Evolutionary conservation across 257 asterid species (phyloP).

Genomic region (Solanum lignicaule): DNA sequence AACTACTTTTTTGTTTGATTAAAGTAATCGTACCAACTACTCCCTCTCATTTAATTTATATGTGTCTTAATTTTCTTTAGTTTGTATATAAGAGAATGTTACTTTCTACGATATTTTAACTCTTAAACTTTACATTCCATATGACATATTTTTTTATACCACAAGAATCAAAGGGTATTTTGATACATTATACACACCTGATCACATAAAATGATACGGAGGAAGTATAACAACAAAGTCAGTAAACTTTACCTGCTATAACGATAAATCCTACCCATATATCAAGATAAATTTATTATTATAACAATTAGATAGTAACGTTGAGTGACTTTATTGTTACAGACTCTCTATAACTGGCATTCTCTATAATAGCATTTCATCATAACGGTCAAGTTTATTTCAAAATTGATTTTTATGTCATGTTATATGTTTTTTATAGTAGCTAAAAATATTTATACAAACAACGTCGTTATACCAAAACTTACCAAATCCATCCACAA

Average conservation of each 20-base stretch:
- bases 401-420: accelerated
- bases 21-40: too few relatives aligned
- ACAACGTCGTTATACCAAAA: neutral
- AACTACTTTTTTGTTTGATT: too few relatives aligned
- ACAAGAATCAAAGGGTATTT: neutral
- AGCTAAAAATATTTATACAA: neutral
- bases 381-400: neutral
- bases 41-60: neutral
- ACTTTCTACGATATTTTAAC: neutral
- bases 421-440: neutral
- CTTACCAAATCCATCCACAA: slow-evolving; percentile 43
- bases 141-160: neutral
- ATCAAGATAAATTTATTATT: neutral
- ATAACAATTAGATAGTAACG: neutral
- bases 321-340: neutral
- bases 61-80: too few relatives aligned
- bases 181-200: neutral
- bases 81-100: neutral
- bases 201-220: neutral
- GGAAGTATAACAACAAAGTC: neutral
- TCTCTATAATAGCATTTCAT: neutral
- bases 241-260: neutral
- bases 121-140: neutral
- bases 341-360: too few relatives aligned
- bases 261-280: neutral